Evolutionary conservation across 2,329 filamentous ascomycete genomes (phyloP).

Genomic region (Paraconiothyrium sp.): DNA sequence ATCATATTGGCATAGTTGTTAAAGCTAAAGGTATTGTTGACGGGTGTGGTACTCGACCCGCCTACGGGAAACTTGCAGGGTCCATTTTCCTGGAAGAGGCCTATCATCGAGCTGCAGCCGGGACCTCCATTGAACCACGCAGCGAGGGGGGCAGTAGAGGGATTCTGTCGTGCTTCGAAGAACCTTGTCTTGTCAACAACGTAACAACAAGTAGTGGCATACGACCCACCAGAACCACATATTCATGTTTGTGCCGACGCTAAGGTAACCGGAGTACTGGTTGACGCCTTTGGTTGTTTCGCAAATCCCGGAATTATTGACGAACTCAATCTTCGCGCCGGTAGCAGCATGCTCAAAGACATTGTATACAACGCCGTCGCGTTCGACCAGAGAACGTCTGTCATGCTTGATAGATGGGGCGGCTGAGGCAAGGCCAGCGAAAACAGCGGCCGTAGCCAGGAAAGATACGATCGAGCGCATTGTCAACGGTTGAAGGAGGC

Average conservation of each 20-base stretch:
- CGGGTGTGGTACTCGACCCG: constrained; percentile 23
- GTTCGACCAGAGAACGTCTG: constrained; percentile 35
- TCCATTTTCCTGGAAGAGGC: constrained; percentile 60
- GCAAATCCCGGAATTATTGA: constrained; percentile 57
- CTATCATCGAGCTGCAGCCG: constrained; percentile 56
- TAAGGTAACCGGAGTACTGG: constrained; percentile 63
- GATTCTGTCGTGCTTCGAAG: constrained; percentile 63
- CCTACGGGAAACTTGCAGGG: constrained; percentile 58
- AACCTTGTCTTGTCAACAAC: constrained; percentile 44
- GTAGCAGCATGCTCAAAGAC: constrained; percentile 43
- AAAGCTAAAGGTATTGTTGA: constrained; percentile 39
- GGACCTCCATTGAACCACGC: constrained; percentile 61
- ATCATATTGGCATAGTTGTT: constrained; percentile 55
- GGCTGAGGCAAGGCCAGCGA: constrained; percentile 22
- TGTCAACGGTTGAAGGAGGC: not conserved
- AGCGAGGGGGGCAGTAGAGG: constrained; percentile 62
- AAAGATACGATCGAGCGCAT: constrained; percentile 26
- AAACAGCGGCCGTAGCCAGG: constrained; percentile 23
- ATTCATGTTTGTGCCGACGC: constrained; percentile 57
- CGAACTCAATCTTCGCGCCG: constrained; percentile 37
- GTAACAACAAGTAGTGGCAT: not conserved
- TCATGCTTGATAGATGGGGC: constrained; percentile 27
- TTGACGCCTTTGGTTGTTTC: constrained; percentile 64
- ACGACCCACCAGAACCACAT: constrained; percentile 39
- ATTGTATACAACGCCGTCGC: constrained; percentile 35